Evolutionary conservation across 2,329 filamentous ascomycete species (phyloP).

Genomic region (Bipolaris zeicola): DNA sequence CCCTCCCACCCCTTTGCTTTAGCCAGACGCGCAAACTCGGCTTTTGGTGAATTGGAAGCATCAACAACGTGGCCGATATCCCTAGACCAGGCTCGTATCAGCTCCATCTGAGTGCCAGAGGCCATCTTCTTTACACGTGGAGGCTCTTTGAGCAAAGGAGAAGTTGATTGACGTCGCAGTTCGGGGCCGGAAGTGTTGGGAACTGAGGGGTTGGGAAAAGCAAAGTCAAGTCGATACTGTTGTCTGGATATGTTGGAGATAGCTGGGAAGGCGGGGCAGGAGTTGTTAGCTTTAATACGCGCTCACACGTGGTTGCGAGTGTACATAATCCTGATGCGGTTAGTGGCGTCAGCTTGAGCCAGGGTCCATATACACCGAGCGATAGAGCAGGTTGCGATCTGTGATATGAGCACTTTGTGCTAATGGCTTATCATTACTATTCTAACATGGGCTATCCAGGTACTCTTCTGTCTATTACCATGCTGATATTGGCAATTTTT

Average conservation of each 20-base stretch:
- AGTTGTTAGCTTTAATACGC: constrained; percentile 1
- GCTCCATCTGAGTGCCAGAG: constrained; percentile 12
- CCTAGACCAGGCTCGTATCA: constrained; percentile 21
- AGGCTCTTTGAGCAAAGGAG: background rate
- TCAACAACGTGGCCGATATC: constrained; percentile 19
- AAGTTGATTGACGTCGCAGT: background rate
- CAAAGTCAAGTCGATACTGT: background rate
- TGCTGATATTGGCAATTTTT: background rate
- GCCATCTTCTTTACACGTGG: constrained; percentile 6
- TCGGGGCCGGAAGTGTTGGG: background rate
- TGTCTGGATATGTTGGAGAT: background rate
- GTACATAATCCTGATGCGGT: constrained; percentile 3
- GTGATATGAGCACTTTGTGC: background rate
- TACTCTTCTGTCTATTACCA: background rate
- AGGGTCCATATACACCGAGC: background rate
- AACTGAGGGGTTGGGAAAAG: background rate
- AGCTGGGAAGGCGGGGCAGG: constrained; percentile 6
- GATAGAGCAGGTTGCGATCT: background rate
- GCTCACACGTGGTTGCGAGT: constrained; percentile 1
- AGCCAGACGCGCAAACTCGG: constrained; percentile 32
- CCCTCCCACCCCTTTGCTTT: constrained; percentile 26
- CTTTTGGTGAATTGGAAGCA: constrained; percentile 16
- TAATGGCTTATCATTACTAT: background rate
- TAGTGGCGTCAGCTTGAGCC: constrained; percentile 6
- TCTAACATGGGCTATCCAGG: background rate